A percentile compares a stretch with the other conserved stretches of the same genome.
Evolutionary conservation across 1,284 basidiomycete genomes (phyloP).

Genomic region (Pseudozyma tsukubaensis): DNA sequence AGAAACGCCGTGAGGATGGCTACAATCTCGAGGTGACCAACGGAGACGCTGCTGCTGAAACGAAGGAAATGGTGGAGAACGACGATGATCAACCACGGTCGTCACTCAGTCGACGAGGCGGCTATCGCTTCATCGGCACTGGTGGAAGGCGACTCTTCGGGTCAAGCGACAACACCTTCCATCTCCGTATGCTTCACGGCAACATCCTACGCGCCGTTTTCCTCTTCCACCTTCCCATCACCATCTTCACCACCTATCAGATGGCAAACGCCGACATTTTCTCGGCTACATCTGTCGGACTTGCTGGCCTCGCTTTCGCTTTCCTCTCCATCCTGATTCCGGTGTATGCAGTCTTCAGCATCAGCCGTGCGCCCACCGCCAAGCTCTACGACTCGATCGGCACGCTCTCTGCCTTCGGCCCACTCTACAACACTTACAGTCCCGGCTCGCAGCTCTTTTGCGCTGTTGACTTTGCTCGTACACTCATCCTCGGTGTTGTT

Average conservation of each 20-base stretch:
- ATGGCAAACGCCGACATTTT: conserved; percentile 75
- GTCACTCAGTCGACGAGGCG: conserved; percentile 41
- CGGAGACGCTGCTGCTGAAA: conserved; percentile 10
- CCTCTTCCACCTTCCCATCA: conserved; percentile 92
- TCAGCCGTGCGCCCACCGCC: conserved; percentile 82
- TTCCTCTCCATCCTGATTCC: conserved; percentile 84
- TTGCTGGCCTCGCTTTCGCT: conserved; percentile 81
- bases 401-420: conserved; percentile 88
- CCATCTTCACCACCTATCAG: conserved; percentile 88
- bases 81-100: conserved; percentile 31
- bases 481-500: conserved; percentile 81
- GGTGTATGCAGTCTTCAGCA: conserved; percentile 78
- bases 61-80: conserved; percentile 23
- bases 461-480: conserved; percentile 81
- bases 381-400: conserved; percentile 94
- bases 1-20: conserved; percentile 48
- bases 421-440: conserved; percentile 94
- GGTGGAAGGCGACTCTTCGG: conserved; percentile 26
- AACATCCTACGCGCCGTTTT: conserved; percentile 90
- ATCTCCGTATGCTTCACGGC: conserved; percentile 73
- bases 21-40: conserved; percentile 24
- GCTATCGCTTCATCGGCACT: conserved; percentile 43
- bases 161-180: conserved; percentile 47
- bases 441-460: conserved; percentile 91
- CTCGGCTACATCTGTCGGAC: conserved; percentile 74